These are phyloP conservation scores for Pseudozyma hubeiensis DNA, from an alignment of 1,284 basidiomycete species.

Conservation along the genomic window DNA sequence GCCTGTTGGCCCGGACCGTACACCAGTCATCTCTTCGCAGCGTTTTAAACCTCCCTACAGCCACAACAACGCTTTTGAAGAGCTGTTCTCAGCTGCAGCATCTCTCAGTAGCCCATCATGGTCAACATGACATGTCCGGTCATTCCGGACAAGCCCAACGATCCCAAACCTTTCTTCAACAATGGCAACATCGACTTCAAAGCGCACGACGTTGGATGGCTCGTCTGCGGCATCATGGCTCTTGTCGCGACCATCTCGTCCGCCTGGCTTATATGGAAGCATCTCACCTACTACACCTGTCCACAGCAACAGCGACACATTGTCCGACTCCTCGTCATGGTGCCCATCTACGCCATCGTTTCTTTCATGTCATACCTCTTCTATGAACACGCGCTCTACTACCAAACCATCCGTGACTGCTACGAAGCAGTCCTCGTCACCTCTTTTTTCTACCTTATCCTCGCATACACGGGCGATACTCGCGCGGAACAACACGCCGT, in stretches of 20 bases:
- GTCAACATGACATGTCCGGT: constrained; percentile 52
- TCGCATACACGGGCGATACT: constrained; percentile 78
- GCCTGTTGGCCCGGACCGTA: too few species aligned
- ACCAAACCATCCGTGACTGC: constrained; percentile 66
- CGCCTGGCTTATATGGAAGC: constrained; percentile 67
- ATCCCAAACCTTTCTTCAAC: constrained; percentile 73
- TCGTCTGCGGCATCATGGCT: constrained; percentile 76
- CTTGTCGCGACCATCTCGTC: constrained; percentile 49
- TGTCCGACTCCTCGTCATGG: constrained; percentile 80
- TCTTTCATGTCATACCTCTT: constrained; percentile 79
- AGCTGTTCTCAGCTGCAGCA: background rate
- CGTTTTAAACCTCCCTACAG: too few species aligned
- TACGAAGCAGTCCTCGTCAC: constrained; percentile 70
- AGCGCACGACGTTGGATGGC: constrained; percentile 75
- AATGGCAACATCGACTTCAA: constrained; percentile 76
- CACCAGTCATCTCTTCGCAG: too few species aligned
- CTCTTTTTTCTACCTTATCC: constrained; percentile 81
- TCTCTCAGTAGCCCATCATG: constrained; percentile 21
- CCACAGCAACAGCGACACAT: constrained; percentile 70
- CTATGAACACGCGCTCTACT: constrained; percentile 69
- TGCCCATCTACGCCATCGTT: constrained; percentile 79
- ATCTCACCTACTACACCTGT: constrained; percentile 79
- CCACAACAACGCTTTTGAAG: too few species aligned
- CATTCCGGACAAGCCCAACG: constrained; percentile 45
- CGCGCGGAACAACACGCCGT: constrained; percentile 76